phyloP scores from a whole-genome alignment of 169 alveolate genomes.

The Plasmodium fragile region DNA sequence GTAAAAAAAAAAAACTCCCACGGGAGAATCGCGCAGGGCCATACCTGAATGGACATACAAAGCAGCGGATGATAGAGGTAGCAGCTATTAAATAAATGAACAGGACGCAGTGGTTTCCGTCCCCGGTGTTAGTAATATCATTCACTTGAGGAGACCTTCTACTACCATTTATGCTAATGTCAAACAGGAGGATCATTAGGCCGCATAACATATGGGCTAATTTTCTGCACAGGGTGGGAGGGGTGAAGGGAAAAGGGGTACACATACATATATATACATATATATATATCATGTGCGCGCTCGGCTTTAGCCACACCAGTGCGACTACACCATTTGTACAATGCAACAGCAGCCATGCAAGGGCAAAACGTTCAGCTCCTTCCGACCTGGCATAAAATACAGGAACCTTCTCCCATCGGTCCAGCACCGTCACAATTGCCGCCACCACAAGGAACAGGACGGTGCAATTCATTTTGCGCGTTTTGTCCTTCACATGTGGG shows the following conservation, averaged over 20 bases:
- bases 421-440: slow-evolving; percentile 38
- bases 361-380: not conserved
- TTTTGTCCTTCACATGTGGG: not conserved
- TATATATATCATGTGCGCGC: not conserved
- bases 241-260: not conserved
- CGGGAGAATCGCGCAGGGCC: not conserved
- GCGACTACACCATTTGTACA: not conserved
- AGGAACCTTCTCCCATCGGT: slow-evolving; percentile 22
- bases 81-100: slow-evolving; percentile 27
- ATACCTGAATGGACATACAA: slow-evolving; percentile 61
- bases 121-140: not conserved
- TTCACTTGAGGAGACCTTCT: not conserved
- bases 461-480: slow-evolving; percentile 23
- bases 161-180: slow-evolving; percentile 17
- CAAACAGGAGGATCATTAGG: slow-evolving; percentile 31
- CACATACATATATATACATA: no score
- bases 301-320: not conserved
- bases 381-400: slow-evolving; percentile 55
- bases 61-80: slow-evolving; percentile 22
- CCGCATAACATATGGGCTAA: slow-evolving; percentile 67
- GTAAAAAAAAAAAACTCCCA: not conserved
- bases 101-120: slow-evolving; percentile 12
- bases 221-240: slow-evolving; percentile 4
- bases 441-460: slow-evolving; percentile 15
- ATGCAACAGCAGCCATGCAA: not conserved